A percentile compares a stretch with the other conserved stretches of the same genome.
Evolutionary conservation across 306 rosid genomes (phyloP).

Genomic region (Lupinus albus): DNA sequence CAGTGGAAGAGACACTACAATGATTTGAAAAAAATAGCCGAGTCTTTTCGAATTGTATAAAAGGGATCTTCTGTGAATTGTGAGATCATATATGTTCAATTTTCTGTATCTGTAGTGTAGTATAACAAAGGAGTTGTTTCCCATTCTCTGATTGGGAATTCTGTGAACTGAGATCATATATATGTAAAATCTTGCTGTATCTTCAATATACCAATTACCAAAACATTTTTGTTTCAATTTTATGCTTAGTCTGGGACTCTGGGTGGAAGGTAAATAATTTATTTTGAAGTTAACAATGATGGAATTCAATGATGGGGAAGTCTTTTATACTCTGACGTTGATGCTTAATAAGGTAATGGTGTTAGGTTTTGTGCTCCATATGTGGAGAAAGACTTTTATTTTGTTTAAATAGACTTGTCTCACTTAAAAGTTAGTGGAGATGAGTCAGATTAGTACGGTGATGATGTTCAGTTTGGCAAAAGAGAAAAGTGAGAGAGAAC

Average conservation of each 20-base stretch:
- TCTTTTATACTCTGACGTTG: too few relatives aligned
- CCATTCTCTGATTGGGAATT: constrained; percentile 28
- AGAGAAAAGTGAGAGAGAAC: too few relatives aligned
- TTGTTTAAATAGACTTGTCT: too few relatives aligned
- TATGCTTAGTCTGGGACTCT: neutral
- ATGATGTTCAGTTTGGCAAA: too few relatives aligned
- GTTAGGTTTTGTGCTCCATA: too few relatives aligned
- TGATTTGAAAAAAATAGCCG: constrained; percentile 73
- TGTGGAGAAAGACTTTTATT: too few relatives aligned
- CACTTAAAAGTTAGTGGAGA: too few relatives aligned
- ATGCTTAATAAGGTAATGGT: too few relatives aligned
- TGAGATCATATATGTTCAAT: too few relatives aligned
- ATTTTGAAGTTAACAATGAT: constrained; percentile 25
- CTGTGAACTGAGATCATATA: constrained; percentile 26
- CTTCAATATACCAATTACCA: constrained; percentile 18
- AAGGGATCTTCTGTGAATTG: constrained; percentile 32
- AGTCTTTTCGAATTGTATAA: constrained; percentile 75
- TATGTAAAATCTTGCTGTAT: constrained; percentile 8
- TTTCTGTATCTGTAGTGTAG: too few relatives aligned
- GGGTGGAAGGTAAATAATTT: constrained; percentile 18
- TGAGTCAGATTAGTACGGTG: too few relatives aligned
- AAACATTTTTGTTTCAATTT: constrained; percentile 33
- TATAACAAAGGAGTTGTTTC: constrained; percentile 21
- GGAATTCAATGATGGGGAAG: too few relatives aligned
- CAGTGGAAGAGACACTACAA: constrained; percentile 94